Evolutionary conservation across 140 eudicot genomes (phyloP).

Genomic region (Stevia rebaudiana): DNA sequence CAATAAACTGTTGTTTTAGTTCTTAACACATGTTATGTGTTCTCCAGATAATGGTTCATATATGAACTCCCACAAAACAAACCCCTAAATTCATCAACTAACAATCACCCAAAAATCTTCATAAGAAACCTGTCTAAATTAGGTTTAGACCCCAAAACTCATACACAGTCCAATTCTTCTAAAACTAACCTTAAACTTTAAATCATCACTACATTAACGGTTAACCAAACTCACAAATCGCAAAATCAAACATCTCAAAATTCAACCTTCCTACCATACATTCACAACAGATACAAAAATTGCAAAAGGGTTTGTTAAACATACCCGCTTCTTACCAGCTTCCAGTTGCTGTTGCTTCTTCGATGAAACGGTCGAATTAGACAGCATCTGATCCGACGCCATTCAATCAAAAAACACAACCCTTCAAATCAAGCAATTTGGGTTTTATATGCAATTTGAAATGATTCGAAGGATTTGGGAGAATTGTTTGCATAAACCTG

Average conservation of each 20-base stretch:
- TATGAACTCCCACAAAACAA: neutral
- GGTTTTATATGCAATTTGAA: slow-evolving; percentile 12
- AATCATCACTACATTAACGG: slow-evolving; percentile 7
- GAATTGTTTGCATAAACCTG: slow-evolving; percentile 32
- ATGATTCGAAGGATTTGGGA: slow-evolving; percentile 18
- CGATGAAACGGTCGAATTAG: slow-evolving; percentile 19
- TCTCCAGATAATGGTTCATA: too few relatives aligned
- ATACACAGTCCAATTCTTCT: neutral
- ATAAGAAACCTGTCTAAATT: neutral
- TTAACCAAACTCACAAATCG: slow-evolving; percentile 5
- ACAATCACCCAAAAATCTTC: neutral
- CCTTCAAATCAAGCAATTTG: slow-evolving; percentile 20
- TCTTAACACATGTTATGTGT: neutral
- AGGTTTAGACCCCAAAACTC: slow-evolving; percentile 11
- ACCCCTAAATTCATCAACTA: neutral
- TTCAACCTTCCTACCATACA: neutral
- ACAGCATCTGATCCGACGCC: slow-evolving; percentile 75
- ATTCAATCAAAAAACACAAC: slow-evolving; percentile 30
- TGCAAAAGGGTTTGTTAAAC: neutral
- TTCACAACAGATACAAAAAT: neutral
- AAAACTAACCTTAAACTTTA: slow-evolving; percentile 8
- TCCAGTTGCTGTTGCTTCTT: slow-evolving; percentile 62
- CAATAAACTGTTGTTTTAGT: neutral
- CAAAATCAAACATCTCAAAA: slow-evolving; percentile 3
- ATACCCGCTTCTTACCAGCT: slow-evolving; percentile 84